A percentile compares a stretch with the other conserved stretches of the same genome.
Evolutionary conservation across 2,329 filamentous ascomycete genomes (phyloP).

Genomic region (Fusarium pseudocircinatum): DNA sequence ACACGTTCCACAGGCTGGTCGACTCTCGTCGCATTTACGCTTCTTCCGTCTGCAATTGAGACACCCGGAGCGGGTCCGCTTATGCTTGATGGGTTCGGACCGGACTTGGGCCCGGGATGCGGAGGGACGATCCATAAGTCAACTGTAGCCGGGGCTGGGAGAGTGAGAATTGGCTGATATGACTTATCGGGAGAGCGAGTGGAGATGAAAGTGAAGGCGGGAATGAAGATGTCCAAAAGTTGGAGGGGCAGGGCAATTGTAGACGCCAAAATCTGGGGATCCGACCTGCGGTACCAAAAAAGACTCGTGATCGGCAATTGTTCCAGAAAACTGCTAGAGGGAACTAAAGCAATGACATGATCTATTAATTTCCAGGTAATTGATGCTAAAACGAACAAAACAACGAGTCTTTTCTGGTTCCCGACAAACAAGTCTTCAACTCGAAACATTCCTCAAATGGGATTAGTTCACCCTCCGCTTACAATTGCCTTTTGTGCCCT

Average conservation of each 20-base stretch:
- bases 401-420: neutral
- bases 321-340: neutral
- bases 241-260: conserved; percentile 6
- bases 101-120: neutral
- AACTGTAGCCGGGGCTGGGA: conserved; percentile 29
- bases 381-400: neutral
- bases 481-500: neutral
- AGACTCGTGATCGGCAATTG: neutral
- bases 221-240: neutral
- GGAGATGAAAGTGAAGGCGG: neutral
- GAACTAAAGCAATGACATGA: neutral
- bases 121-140: conserved; percentile 32
- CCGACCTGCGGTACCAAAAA: neutral
- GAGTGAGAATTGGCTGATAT: neutral
- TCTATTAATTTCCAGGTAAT: neutral
- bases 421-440: neutral
- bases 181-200: neutral
- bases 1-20: conserved; percentile 50
- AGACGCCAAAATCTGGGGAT: neutral
- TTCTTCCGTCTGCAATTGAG: conserved; percentile 53
- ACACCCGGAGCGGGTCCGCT: conserved; percentile 49
- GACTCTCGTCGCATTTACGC: conserved; percentile 51
- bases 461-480: conserved; percentile 13
- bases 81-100: conserved; percentile 40
- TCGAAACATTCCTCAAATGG: neutral